Evolutionary conservation across 768 basidiomycete genomes (phyloP), one percentile per base, ranked within the genome.

Genomic region (Lentinus brumalis): DNA sequence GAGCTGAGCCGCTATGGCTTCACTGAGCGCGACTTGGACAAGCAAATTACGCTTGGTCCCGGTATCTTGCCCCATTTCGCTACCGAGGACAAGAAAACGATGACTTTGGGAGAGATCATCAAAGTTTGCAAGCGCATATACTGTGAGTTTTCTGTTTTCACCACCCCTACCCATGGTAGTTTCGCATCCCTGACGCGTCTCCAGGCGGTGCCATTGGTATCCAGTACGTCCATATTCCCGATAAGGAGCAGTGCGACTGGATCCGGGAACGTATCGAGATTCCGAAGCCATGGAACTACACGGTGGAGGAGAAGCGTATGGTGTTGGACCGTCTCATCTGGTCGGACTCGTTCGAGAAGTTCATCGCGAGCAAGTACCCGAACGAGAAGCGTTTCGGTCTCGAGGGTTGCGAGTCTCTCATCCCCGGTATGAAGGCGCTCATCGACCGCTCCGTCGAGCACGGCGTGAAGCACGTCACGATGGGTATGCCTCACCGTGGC

Each of bases 351-450:
- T 98, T 98, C 71, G 97, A 99, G 76, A 95, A 95, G 71, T 99
- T 98, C 83, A 95, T 99, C 64, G 91, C 95, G 21, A 92, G 87
- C 83, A 99, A 98, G 75, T 97, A 93, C 78, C 97, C 97, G 67
- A 99, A 98, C 78, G 97, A 99, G 81, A 99, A 99, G 78, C 91
- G 97, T 50, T 99, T 99, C 76, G 97, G 97, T 75, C 85, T 99
- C 45, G 97, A 99, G 76, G 97, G 97, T 57, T 97, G 95, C 76
- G 97, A 99, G 77, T 85, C 94, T 31, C 88, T 99, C 67, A 91
- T 98, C 68, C 97, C 97, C 31, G 97, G 97, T 55, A 99, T 99
- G 97, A 99, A 99, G 79, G 97, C 96, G 1, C 87, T 99, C 71
- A 97, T 99, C 63, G 97, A 99, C 75, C 90, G 95, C 63, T 97